phyloP scores from a whole-genome alignment of 2,329 filamentous ascomycete species.

The Aureobasidium sp. region DNA sequence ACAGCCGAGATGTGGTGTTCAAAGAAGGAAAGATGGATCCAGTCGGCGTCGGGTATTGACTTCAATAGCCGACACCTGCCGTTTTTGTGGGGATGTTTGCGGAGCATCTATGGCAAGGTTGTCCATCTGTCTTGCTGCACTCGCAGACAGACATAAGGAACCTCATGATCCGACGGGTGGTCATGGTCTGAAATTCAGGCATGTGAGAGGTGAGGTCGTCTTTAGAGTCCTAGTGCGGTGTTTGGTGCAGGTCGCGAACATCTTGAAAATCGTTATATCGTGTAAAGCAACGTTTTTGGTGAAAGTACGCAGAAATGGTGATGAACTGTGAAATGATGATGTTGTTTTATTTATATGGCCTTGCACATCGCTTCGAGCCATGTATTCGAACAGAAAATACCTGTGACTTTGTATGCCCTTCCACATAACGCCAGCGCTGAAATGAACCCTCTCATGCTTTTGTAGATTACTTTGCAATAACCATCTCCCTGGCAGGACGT shows the following conservation, averaged over 20 bases:
- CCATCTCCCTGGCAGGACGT: slow-evolving; percentile 42
- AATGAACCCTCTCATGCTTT: background rate
- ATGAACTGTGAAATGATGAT: background rate
- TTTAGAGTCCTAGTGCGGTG: too few relatives aligned
- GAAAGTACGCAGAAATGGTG: too few relatives aligned
- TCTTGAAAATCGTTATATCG: too few relatives aligned
- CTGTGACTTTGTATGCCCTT: slow-evolving; percentile 2
- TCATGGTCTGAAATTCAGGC: too few relatives aligned
- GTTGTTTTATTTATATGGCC: slow-evolving; percentile 1
- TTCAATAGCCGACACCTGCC: slow-evolving; percentile 6
- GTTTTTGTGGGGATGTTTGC: background rate
- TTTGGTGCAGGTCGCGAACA: too few relatives aligned
- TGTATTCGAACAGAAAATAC: background rate
- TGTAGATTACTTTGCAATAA: slow-evolving; percentile 11
- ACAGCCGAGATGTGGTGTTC: background rate
- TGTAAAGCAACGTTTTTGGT: too few relatives aligned
- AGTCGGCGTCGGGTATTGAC: background rate
- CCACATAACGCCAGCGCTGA: slow-evolving; percentile 12
- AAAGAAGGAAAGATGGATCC: background rate
- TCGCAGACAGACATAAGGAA: too few relatives aligned
- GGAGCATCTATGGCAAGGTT: background rate
- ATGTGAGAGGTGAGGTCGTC: too few relatives aligned
- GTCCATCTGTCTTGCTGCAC: too few relatives aligned
- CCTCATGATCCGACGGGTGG: too few relatives aligned
- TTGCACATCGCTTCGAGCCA: background rate